Evolutionary conservation across 345 rosid genomes (phyloP), one percentile per base, ranked within the genome.

Genomic region (Rhodamnia rubescens): DNA sequence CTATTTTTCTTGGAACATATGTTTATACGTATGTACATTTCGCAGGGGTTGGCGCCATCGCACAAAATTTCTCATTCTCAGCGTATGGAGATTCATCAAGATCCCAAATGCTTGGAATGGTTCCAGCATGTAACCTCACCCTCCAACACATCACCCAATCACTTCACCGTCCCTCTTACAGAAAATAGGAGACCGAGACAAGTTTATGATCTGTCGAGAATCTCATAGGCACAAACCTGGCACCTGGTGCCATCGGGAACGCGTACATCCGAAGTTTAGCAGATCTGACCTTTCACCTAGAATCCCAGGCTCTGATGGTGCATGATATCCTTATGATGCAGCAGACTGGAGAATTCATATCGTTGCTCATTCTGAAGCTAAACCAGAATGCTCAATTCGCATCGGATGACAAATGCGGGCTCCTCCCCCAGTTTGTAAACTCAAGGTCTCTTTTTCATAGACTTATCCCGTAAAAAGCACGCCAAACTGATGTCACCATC

Each of bases 401-500:
- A 4, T 64, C 5, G 8, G 24, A 8, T 1, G 44, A 36, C 47
- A 0, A 36, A 26, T 69, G 80, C 47, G 4, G 11, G 47, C 24
- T 69, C 80, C n/a, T 29, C 54, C 49, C 82, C 78, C 59, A 44
- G 86, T 40, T 85, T 84, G 84, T 55, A 50, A 51, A 16, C 85
- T 47, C 74, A 64, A 47, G 29, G 54, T 74, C 11, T 89, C 83
- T 61, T 89, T 82, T 86, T 90, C 85, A 75, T 84, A 5, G 55
- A 84, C 74, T 85, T 87, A 81, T 51, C 55, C 54, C 9, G 69
- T 55, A 89, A 54, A 47, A 85, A 75, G 85, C 69, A 42, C 8
- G 88, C 88, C 59, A 87, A 89, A 21, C 81, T 83, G 61, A 56
- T 44, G 53, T 85, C 80, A 81, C 49, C 86, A 83, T 74, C 84